These are phyloP conservation scores for Thelonectria discophora DNA, from an alignment of 2,329 filamentous ascomycete genomes.

Conservation along the genomic window DNA sequence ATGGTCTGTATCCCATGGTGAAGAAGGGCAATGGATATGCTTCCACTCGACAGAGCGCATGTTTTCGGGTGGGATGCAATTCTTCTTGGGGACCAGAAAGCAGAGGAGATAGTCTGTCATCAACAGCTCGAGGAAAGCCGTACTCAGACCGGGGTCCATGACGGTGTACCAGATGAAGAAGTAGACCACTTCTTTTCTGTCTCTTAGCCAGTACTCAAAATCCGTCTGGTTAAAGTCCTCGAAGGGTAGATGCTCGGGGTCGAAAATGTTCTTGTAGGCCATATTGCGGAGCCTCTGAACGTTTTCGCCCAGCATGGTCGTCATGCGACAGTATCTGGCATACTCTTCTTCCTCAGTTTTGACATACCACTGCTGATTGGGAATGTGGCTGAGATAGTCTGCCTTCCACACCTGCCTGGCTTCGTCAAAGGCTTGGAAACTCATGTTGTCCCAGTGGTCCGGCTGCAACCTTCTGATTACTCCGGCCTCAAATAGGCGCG, in stretches of 20 bases:
- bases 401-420: background rate
- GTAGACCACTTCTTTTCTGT: conserved; percentile 2
- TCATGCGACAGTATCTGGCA: background rate
- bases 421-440: background rate
- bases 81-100: conserved; percentile 15
- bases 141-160: conserved; percentile 25
- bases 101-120: conserved; percentile 19
- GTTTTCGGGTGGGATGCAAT: background rate
- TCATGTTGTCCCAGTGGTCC: conserved; percentile 7
- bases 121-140: conserved; percentile 21
- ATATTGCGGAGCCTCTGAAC: conserved; percentile 1
- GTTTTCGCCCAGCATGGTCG: background rate
- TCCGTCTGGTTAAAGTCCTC: background rate
- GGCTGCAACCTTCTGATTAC: background rate
- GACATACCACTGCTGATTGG: conserved; percentile 15
- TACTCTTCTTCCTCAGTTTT: background rate
- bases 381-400: conserved; percentile 6
- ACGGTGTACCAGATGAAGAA: conserved; percentile 14
- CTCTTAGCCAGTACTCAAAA: conserved; percentile 1
- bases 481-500: conserved; percentile 21
- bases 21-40: conserved; percentile 2
- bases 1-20: no score
- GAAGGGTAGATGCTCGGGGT: no score
- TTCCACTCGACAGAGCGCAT: background rate
- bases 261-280: conserved; percentile 5